Percentiles rank a stretch among this genome's conserved stretches.
phyloP scores from a whole-genome alignment of 495 filamentous ascomycete genomes.

The Neurospora cerealis region DNA sequence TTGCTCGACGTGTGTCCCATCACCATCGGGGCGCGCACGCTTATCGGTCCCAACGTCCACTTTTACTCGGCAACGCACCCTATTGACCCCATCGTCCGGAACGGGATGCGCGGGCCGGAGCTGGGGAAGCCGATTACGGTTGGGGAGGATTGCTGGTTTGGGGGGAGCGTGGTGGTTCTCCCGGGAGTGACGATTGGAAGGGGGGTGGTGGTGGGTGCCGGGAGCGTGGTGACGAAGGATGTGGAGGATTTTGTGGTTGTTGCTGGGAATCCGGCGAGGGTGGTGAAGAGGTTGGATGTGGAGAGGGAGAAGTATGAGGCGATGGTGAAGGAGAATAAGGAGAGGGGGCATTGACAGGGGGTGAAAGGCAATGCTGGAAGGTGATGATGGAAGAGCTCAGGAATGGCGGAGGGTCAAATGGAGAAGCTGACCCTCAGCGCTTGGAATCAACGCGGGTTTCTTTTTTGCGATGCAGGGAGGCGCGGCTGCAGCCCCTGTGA shows the following conservation, averaged over 20 bases:
- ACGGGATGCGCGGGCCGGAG: conserved; percentile 69
- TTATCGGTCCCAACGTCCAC: conserved; percentile 70
- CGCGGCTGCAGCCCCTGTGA: no score
- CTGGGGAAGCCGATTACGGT: conserved; percentile 63
- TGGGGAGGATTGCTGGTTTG: conserved; percentile 86
- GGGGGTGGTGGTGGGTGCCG: conserved; percentile 68
- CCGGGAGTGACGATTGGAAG: conserved; percentile 74
- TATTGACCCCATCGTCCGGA: conserved; percentile 58
- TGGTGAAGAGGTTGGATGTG: conserved; percentile 45
- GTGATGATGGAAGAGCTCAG: not conserved
- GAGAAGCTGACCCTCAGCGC: no score
- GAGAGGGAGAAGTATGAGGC: not conserved
- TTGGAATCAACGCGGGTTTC: no score
- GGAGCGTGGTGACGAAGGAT: conserved; percentile 81
- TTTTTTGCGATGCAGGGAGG: no score
- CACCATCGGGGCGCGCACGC: conserved; percentile 66
- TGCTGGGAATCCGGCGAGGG: conserved; percentile 56
- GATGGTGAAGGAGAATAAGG: not conserved
- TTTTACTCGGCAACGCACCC: conserved; percentile 70
- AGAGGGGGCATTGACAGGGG: not conserved
- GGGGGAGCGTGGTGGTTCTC: conserved; percentile 63
- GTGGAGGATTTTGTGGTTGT: conserved; percentile 54
- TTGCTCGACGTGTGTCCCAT: conserved; percentile 73
- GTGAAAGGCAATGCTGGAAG: not conserved
- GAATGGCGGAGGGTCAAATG: no score